Percentiles rank a stretch among this genome's conserved stretches.
These are phyloP conservation scores for Sugiyamaella neomexicana DNA, from an alignment of 1,139 yeast genomes.

Conservation along the genomic window DNA sequence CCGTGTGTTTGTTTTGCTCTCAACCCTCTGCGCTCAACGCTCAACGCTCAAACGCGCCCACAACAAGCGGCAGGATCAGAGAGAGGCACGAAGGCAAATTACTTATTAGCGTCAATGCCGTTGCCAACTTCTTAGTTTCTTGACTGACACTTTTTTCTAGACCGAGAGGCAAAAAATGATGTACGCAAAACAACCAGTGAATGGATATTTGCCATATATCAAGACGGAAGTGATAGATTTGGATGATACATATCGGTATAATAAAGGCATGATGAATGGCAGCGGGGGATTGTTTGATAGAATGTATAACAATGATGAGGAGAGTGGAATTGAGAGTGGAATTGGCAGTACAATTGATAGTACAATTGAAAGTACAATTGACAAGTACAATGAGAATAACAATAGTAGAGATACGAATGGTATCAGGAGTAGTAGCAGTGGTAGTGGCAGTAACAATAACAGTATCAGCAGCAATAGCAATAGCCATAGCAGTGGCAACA, in stretches of 20 bases:
- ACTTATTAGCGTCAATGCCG: not conserved
- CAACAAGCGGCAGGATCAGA: not conserved
- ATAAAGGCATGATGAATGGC: not conserved
- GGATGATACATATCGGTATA: not conserved
- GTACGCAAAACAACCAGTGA: slow-evolving; percentile 9
- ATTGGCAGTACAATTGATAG: not conserved
- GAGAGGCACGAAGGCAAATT: not conserved
- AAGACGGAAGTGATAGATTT: slow-evolving; percentile 5
- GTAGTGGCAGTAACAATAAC: not conserved
- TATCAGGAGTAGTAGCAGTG: not conserved
- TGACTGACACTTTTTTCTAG: slow-evolving; percentile 6
- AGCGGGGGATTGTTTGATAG: slow-evolving; percentile 16
- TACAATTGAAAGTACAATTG: not conserved
- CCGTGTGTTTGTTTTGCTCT: not conserved
- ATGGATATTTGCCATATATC: slow-evolving; percentile 12
- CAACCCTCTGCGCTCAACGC: too few species aligned
- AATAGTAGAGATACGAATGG: not conserved
- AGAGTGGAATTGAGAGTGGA: not conserved
- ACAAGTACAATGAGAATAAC: not conserved
- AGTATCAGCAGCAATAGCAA: not conserved
- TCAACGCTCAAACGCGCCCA: too few species aligned
- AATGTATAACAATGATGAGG: slow-evolving; percentile 8
- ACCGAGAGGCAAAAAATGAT: not conserved
- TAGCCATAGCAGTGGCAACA: not conserved
- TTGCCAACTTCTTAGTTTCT: not conserved